These are phyloP conservation scores for Fusarium cicatricum DNA, from an alignment of 2,329 filamentous ascomycete species.

Conservation along the genomic window DNA sequence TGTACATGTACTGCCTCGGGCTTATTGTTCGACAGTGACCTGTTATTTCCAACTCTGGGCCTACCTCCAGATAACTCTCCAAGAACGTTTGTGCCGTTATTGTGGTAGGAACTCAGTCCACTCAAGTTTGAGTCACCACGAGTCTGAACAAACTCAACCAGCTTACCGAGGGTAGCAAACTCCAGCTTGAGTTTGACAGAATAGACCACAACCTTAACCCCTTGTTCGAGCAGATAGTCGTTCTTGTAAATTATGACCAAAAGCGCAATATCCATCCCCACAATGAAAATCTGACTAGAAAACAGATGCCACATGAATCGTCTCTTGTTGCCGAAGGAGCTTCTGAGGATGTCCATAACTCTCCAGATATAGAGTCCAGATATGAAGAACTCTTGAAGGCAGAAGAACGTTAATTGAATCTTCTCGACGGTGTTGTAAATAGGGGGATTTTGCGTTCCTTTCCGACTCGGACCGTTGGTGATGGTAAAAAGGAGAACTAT, in stretches of 20 bases:
- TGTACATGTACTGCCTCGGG: too few species aligned
- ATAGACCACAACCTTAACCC: conserved; percentile 18
- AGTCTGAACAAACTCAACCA: conserved; percentile 46
- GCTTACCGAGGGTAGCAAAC: conserved; percentile 38
- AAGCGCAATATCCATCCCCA: conserved; percentile 29
- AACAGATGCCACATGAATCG: not conserved
- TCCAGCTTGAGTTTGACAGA: conserved; percentile 47
- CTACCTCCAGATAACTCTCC: too few species aligned
- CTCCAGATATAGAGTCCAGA: not conserved
- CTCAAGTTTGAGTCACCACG: too few species aligned
- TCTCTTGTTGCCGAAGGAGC: not conserved
- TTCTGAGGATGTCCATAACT: not conserved
- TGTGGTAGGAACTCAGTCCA: too few species aligned
- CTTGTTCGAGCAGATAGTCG: conserved; percentile 13
- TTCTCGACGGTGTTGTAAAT: not conserved
- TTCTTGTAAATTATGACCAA: conserved; percentile 20
- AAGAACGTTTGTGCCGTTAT: too few species aligned
- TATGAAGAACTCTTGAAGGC: not conserved
- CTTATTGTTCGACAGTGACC: too few species aligned
- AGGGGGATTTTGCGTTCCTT: not conserved
- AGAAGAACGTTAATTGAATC: not conserved
- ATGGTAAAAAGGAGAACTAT: not conserved
- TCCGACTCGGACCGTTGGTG: not conserved
- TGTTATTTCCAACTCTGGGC: too few species aligned
- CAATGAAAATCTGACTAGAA: conserved; percentile 1